Base-by-base conservation (phyloP, 139 green algal species). In the Zygnema cylindricum region DNA sequence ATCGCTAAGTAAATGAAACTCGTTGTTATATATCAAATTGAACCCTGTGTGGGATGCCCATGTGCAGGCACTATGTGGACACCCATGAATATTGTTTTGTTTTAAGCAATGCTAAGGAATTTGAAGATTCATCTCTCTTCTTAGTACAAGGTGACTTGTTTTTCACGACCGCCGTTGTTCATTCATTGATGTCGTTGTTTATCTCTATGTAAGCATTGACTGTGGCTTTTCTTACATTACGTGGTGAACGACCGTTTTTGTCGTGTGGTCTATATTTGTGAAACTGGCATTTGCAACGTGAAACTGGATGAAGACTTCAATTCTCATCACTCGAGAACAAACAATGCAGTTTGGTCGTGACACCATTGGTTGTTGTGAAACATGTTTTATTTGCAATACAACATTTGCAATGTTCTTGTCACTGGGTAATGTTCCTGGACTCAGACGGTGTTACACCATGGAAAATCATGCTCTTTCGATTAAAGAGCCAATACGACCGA, bases 361-460 rank as follows among this genome's bases (percentile, higher is more conserved):
- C n/a, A n/a, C n/a, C n/a, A n/a, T n/a, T n/a, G n/a, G n/a, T n/a
- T n/a, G n/a, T n/a, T 63, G 7, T 63, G 49, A 25, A 25, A 63
- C 76, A 83, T 32, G 21, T 83, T 32, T 33, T 41, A 33, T 83
- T 83, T 54, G 2, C 49, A 0, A 49, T 11, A 32, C 41, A 83
- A 21, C 76, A 83, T 11, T 2, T 83, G 76, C 76, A 33, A 32
- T 83, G 76, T 33, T 83, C 32, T 54, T 83, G 22, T 3, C 41
- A 49, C 2, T 83, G 76, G 76, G 76, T 33, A 0, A 21, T 82
- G 30, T 82, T 69, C n/a, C 76, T 82, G 2, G 76, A 82, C n/a
- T 82, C 76, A 16, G 76, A 82, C 1, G 76, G 32, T 82, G 54
- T 63, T 43, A 55, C 25, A n/a, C 32, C 30, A 82, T 82, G 76